phyloP scores from a whole-genome alignment of 2,329 filamentous ascomycete species.

The Neofusicoccum laricinum region DNA sequence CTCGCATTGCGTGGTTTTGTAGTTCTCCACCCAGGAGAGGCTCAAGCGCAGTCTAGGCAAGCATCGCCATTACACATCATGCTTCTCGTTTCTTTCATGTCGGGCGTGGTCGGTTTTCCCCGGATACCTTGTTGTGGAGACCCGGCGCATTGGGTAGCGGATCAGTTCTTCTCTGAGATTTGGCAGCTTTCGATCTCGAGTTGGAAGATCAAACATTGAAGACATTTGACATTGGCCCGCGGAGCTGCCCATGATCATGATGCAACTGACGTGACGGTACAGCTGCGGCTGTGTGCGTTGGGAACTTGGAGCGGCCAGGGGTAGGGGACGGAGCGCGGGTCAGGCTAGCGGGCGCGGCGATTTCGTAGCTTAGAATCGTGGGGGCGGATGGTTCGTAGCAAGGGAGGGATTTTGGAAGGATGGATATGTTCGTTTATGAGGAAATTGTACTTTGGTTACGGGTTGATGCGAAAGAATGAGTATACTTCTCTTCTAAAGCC shows the following conservation, averaged over 20 bases:
- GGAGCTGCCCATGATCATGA: conserved; percentile 15
- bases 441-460: conserved; percentile 8
- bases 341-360: not conserved
- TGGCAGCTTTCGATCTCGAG: conserved; percentile 17
- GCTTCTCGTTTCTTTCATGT: conserved; percentile 23
- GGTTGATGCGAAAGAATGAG: conserved; percentile 11
- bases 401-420: not conserved
- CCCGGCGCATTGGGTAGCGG: conserved; percentile 40
- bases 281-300: conserved; percentile 12
- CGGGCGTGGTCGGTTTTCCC: conserved; percentile 31
- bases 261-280: conserved; percentile 15
- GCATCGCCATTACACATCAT: conserved; percentile 13
- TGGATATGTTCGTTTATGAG: conserved; percentile 12
- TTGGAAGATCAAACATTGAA: conserved; percentile 18
- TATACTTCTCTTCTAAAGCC: conserved; percentile 11
- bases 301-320: conserved; percentile 7
- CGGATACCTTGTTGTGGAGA: conserved; percentile 37
- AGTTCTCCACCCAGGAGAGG: conserved; percentile 17
- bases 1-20: conserved; percentile 37
- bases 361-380: not conserved
- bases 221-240: conserved; percentile 14
- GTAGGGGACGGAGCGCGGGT: not conserved
- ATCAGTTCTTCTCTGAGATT: conserved; percentile 14
- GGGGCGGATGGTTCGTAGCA: not conserved
- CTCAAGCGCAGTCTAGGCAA: conserved; percentile 7